Base-by-base conservation (phyloP, 192 early-diverging fungal species). In the Phlyctochytrium planicorne region DNA sequence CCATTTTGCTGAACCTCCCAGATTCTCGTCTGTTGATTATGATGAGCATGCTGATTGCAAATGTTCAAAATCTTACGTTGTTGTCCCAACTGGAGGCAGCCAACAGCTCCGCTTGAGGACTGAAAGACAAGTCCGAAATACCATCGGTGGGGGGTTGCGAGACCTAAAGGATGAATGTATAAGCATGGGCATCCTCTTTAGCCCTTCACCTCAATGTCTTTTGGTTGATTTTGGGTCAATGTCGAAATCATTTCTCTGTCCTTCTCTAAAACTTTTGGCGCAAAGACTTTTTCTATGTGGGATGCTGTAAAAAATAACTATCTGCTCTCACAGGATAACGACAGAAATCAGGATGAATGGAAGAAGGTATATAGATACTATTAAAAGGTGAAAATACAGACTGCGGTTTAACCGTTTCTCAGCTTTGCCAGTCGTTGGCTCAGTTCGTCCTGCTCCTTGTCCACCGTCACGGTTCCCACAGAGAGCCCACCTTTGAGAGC, bases 71-170 rank as follows among this genome's bases (percentile, higher is more conserved):
- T 37, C 72, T 55, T 77, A 84, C 89, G 57, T 84, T 80, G 74
- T 91, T 91, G 72, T 97, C 94, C 94, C 96, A 98, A 17, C 91
- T 93, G 29, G 88, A 82, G 0, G 89, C 95, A 2, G 95, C 90
- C 34, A 98, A 76, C 53, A 87, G 90, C 69, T 97, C 91, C 6
- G 90, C 90, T 63, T 83, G 78, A 2, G 94, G 86, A 27, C 88
- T 91, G 72, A 94, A 98, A 32, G 84, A 71, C 29, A 98, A 65
- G 53, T 82, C 86, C 20, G 91, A 93, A 66, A 97, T 52, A 31
- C 67, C 67, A 36, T 68, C 67, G 0, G 67, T 68, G 4, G 67
- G 67, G 17, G 59, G 59, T 4, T 30, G 20, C 30, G 67, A 34
- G 16, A 68, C 67, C 67, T 68, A 16, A n/a, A 29, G 34, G 40